These are phyloP conservation scores for Coemansia sp. DNA, from an alignment of 192 early-diverging fungal genomes.

Conservation along the genomic window DNA sequence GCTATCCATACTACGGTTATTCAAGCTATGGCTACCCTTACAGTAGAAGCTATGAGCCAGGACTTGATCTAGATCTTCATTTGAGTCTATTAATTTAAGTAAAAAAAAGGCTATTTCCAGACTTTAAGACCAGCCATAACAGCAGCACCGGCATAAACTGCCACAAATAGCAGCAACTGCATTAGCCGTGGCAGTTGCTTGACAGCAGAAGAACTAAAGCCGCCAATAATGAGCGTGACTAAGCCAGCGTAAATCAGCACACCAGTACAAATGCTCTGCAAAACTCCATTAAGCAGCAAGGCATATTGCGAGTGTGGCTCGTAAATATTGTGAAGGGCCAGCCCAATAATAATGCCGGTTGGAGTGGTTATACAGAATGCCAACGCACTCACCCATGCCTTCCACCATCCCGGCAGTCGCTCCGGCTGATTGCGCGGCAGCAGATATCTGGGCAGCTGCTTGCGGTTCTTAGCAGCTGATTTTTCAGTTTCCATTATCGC, in stretches of 20 bases:
- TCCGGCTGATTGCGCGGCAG: conserved; percentile 28
- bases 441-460: conserved; percentile 13
- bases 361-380: conserved; percentile 71
- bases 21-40: conserved; percentile 8
- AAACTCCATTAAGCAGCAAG: conserved; percentile 63
- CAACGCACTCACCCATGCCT: conserved; percentile 54
- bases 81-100: conserved; percentile 8
- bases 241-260: conserved; percentile 72
- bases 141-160: conserved; percentile 41
- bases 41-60: not conserved
- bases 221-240: conserved; percentile 64
- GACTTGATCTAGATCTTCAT: conserved; percentile 12
- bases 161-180: conserved; percentile 31
- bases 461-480: not conserved
- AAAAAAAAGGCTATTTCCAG: conserved; percentile 27
- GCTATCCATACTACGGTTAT: conserved; percentile 7
- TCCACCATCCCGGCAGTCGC: conserved; percentile 49
- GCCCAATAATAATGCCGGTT: conserved; percentile 71
- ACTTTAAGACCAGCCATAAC: conserved; percentile 43
- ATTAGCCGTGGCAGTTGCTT: conserved; percentile 17
- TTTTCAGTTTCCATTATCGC: not conserved
- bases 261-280: conserved; percentile 72
- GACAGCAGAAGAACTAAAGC: conserved; percentile 55
- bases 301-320: conserved; percentile 58
- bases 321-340: conserved; percentile 62